Base-by-base conservation (phyloP, 192 early-diverging fungal species). In the Backusella tarrabulga region DNA sequence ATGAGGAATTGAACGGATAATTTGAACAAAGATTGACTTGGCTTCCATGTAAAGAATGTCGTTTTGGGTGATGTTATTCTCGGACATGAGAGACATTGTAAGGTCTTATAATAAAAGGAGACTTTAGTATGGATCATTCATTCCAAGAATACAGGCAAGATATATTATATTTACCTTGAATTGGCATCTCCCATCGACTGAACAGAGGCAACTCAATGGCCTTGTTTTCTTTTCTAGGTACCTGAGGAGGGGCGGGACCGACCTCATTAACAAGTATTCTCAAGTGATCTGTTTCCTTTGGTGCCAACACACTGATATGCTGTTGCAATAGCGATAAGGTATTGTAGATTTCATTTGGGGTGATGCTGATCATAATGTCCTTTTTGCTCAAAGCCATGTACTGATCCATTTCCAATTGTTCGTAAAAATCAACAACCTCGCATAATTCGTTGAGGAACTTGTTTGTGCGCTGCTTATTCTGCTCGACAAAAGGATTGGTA, bases 321-420 rank as follows among this genome's bases (percentile, higher is more conserved):
- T 96, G 93, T 23, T 90, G 76, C 77, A 98, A 85, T 36, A 98
- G 82, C 19, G 90, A 85, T 40, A 97, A 95, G 21, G 95, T 98
- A 79, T 94, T 95, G 83, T 95, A 96, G 72, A 98, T 92, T 91
- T 98, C 96, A 81, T 98, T 98, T 41, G 96, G 84, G 36, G 95
- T 95, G 70, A 98, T 97, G 79, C 93, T 91, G n/a, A 98, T 86
- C 73, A 91, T 79, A 52, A 96, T 91, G 72, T 97, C 93, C 80
- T 95, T 96, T 80, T 96, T 97, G 8, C 95, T 96, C 56, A 98
- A 76, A 1, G 95, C 96, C 80, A 97, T 93, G 76, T 98, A 97
- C 85, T 98, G 96, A 81, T 98, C 96, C 96, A 98, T 98, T 89
- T 98, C 95, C 83, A 98, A 83, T 46, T 92, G 90, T 77, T 98